These are phyloP conservation scores for Colletotrichum sp. DNA, from an alignment of 2,329 filamentous ascomycete genomes.

Conservation along the genomic window DNA sequence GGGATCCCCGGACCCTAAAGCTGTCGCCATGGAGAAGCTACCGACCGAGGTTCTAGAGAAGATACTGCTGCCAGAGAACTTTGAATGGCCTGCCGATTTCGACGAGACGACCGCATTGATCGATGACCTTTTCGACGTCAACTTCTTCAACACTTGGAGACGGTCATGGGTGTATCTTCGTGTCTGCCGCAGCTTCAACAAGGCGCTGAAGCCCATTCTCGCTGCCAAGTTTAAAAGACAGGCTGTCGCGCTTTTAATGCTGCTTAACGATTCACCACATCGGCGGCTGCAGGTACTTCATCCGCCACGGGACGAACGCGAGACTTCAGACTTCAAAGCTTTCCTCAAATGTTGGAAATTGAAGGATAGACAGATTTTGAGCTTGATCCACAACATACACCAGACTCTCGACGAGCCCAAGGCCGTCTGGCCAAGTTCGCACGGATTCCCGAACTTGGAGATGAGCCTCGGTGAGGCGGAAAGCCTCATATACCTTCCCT, in stretches of 20 bases:
- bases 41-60: not conserved
- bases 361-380: not conserved
- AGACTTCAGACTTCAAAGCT: not conserved
- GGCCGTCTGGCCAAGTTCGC: not conserved
- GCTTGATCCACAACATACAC: not conserved
- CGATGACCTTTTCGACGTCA: not conserved
- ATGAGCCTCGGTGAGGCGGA: not conserved
- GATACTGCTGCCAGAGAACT: not conserved
- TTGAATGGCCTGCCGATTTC: not conserved
- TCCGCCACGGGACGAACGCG: not conserved
- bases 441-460: not conserved
- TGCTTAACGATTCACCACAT: not conserved
- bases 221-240: not conserved
- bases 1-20: not conserved
- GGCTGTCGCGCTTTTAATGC: not conserved
- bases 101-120: not conserved
- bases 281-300: not conserved
- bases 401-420: not conserved
- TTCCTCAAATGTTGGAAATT: not conserved
- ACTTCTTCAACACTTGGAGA: not conserved
- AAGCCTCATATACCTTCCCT: not conserved
- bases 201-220: not conserved
- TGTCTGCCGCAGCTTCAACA: not conserved
- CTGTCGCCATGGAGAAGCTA: not conserved
- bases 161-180: not conserved